Base-by-base conservation (phyloP, 768 basidiomycete species). In the Ramaria sp. region DNA sequence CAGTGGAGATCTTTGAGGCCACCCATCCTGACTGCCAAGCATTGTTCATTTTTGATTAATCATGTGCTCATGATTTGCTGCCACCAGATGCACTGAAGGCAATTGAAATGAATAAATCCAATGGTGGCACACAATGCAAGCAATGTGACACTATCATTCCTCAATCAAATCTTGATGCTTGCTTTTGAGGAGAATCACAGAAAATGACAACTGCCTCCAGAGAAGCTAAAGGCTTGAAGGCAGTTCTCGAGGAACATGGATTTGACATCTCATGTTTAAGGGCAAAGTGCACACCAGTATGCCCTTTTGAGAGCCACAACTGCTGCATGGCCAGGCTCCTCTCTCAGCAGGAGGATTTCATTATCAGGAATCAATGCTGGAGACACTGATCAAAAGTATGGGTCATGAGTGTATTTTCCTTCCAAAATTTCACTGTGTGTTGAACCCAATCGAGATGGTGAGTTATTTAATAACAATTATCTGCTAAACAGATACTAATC, bases 91-190 rank as follows among this genome's bases (percentile, higher is more conserved):
- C 72, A 7, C 68, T 76, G 22, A 69, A 69, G 56, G 74, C 72
- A 2, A 72, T 69, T 34, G 65, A 73, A 33, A 75, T 75, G 73
- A 75, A 75, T 55, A 72, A 72, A 60, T 63, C 63, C 0, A 61
- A 73, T 63, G 71, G 75, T n/a, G 70, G 73, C 30, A 70, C 70
- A 48, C 73, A 75, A 60, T 59, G 64, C 1, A 53, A 51, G 2
- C 72, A 72, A 51, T 41, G 59, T 0, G 67, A 73, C 57, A 75
- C 72, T 0, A 58, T 72, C 17, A 75, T 77, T 63, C 74, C 74
- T 2, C 9, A 59, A 15, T 59, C 67, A 4, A 74, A 75, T 53
- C 73, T 73, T 7, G 9, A 39, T 22, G 20, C 59, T 5, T 52
- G 62, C 31, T 50, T 53, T 37, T 64, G 63, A 4, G 71, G 73